Percentiles rank a stretch among this genome's conserved stretches.
These are phyloP conservation scores for Lactarius tabidus DNA, from an alignment of 768 basidiomycete genomes.

Conservation along the genomic window DNA sequence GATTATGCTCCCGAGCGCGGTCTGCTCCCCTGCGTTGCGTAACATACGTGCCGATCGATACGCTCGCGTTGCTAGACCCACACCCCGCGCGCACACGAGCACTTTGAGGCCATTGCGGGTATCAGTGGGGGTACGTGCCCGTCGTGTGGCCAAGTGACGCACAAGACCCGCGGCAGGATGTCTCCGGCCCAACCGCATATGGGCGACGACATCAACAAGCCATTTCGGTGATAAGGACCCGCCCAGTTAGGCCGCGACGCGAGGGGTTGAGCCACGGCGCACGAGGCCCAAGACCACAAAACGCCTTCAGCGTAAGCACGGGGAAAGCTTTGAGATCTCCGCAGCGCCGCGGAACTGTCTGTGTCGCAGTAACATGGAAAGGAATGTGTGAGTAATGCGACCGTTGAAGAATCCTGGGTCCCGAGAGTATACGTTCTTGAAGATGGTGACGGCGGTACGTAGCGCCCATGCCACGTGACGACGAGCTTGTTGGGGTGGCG, in stretches of 20 bases:
- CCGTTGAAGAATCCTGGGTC: no score
- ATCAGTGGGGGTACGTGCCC: constrained; percentile 7
- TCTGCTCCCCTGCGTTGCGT: constrained; percentile 30
- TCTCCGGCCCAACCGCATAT: constrained; percentile 29
- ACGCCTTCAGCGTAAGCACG: constrained; percentile 32
- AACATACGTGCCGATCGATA: constrained; percentile 29
- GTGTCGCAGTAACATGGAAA: constrained; percentile 39
- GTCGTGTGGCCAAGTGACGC: constrained; percentile 26
- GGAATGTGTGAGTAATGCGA: constrained; percentile 36
- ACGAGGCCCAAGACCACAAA: constrained; percentile 29
- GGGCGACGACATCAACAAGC: neutral
- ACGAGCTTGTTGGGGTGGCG: no score
- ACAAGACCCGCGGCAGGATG: constrained; percentile 26
- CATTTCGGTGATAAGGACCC: constrained; percentile 6
- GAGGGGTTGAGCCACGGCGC: constrained; percentile 20
- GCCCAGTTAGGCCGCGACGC: constrained; percentile 3
- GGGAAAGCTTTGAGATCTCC: constrained; percentile 25
- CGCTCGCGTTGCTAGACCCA: constrained; percentile 5
- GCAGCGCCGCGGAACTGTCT: constrained; percentile 39
- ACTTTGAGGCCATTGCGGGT: constrained; percentile 12
- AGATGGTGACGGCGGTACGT: constrained; percentile 36
- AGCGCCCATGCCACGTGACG: constrained; percentile 37
- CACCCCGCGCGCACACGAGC: constrained; percentile 14
- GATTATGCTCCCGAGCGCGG: constrained; percentile 53
- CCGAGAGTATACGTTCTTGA: constrained; percentile 38